phyloP scores from a whole-genome alignment of 306 rosid genomes.

The Corylus avellana region DNA sequence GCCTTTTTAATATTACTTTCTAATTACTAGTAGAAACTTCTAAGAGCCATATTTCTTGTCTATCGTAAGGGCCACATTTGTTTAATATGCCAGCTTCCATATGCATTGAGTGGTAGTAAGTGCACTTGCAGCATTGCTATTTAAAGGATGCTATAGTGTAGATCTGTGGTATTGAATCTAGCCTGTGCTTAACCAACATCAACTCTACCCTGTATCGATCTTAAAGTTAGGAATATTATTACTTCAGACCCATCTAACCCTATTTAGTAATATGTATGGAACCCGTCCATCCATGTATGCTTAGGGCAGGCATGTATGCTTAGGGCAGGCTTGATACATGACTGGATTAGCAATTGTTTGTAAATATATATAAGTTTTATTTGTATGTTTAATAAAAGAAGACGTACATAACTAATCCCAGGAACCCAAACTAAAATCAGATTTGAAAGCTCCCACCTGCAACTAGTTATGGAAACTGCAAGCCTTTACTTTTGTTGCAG shows the following conservation, averaged over 20 bases:
- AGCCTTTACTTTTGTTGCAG: background rate
- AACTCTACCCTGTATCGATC: background rate
- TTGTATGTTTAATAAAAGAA: background rate
- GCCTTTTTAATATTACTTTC: slow-evolving; percentile 7
- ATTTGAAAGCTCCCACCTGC: background rate
- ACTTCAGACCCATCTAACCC: background rate
- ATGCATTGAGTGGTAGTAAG: background rate
- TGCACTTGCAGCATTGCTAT: background rate
- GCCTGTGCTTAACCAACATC: background rate
- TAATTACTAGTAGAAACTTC: background rate
- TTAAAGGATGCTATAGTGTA: background rate
- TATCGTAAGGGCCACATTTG: background rate
- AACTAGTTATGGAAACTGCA: background rate
- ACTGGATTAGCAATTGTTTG: background rate
- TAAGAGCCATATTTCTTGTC: background rate
- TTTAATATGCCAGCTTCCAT: background rate
- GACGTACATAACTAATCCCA: background rate
- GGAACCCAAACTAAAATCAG: background rate
- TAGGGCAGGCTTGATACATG: background rate
- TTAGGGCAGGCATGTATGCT: background rate
- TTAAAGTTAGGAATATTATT: background rate
- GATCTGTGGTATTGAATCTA: background rate
- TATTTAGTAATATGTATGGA: background rate
- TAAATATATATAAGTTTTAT: background rate
- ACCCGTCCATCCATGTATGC: background rate